Percentiles rank a stretch among this genome's conserved stretches.
Conservation (phyloP, 495 filamentous ascomycete genomes). For the Chlorociboria aeruginascens region DNA sequence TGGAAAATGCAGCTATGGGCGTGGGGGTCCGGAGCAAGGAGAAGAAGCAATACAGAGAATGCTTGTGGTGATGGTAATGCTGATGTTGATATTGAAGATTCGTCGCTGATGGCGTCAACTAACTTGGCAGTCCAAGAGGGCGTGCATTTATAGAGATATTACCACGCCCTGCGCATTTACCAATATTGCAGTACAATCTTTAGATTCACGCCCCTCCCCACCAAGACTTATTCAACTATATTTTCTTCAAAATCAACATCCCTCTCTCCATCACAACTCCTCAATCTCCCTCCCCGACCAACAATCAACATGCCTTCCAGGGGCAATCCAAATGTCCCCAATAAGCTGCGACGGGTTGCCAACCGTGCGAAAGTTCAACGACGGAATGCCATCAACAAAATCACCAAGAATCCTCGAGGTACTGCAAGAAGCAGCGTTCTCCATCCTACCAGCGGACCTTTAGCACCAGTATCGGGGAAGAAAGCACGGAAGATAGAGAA, state of each 20-base stretch:
- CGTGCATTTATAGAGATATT: too few relatives aligned
- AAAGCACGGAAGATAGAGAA: slow-evolving; percentile 19
- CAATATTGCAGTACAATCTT: too few relatives aligned
- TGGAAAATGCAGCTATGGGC: too few relatives aligned
- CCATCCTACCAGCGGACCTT: slow-evolving; percentile 15
- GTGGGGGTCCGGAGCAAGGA: too few relatives aligned
- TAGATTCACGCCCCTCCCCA: too few relatives aligned
- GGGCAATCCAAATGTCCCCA: slow-evolving; percentile 20
- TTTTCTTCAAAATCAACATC: background rate
- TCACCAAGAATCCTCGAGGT: slow-evolving; percentile 19
- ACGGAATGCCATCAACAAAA: slow-evolving; percentile 12
- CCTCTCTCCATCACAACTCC: background rate
- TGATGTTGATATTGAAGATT: too few relatives aligned
- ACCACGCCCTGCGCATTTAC: too few relatives aligned
- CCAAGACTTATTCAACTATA: too few relatives aligned
- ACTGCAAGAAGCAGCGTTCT: slow-evolving; percentile 14
- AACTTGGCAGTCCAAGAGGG: too few relatives aligned
- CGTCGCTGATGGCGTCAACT: too few relatives aligned
- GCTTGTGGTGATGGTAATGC: too few relatives aligned
- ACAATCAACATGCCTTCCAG: slow-evolving; percentile 18
- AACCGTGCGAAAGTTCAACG: slow-evolving; percentile 17
- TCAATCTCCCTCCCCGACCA: background rate
- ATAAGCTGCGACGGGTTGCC: slow-evolving; percentile 15
- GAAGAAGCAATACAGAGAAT: too few relatives aligned
- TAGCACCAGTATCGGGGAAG: slow-evolving; percentile 19